Evolutionary conservation across 305 asterid species (phyloP).

Genomic region (Plantago lanceolata): DNA sequence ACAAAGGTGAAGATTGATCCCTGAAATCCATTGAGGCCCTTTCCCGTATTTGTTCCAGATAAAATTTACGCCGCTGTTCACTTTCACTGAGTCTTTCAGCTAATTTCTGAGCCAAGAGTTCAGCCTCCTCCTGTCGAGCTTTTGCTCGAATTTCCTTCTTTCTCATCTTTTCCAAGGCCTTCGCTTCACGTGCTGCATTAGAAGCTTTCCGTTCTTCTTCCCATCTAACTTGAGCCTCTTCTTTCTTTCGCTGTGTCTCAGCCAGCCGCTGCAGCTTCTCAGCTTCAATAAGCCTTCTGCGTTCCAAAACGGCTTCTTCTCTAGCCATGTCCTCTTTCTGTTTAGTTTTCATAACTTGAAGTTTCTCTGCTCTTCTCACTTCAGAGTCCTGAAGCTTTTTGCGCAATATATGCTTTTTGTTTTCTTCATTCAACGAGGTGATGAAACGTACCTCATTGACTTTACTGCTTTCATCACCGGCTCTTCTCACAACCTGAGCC

Average conservation of each 20-base stretch:
- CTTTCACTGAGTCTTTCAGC: slow-evolving; percentile 96
- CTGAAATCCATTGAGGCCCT: slow-evolving; percentile 98
- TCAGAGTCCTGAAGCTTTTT: slow-evolving; percentile 89
- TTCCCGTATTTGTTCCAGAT: slow-evolving; percentile 96
- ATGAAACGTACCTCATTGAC: slow-evolving; percentile 98
- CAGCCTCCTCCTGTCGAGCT: slow-evolving; percentile 98
- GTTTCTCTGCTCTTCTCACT: slow-evolving; percentile 93
- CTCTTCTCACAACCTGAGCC: slow-evolving; percentile 95
- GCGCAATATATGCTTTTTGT: slow-evolving; percentile 83
- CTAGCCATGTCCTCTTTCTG: slow-evolving; percentile 95
- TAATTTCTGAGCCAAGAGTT: slow-evolving; percentile 90
- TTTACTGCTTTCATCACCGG: slow-evolving; percentile 96
- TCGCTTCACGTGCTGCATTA: slow-evolving; percentile 98
- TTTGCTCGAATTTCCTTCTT: slow-evolving; percentile 89
- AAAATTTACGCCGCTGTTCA: slow-evolving; percentile 86
- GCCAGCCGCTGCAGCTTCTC: slow-evolving; percentile 97
- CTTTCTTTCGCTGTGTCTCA: slow-evolving; percentile 87
- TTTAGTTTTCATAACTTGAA: slow-evolving; percentile 72
- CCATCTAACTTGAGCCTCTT: slow-evolving; percentile 95
- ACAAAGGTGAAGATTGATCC: slow-evolving; percentile 95
- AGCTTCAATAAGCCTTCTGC: slow-evolving; percentile 85
- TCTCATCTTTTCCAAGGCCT: slow-evolving; percentile 85
- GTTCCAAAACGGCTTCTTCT: slow-evolving; percentile 98
- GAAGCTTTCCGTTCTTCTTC: slow-evolving; percentile 99
- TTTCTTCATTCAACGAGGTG: slow-evolving; percentile 94